A percentile compares a stretch with the other conserved stretches of the same genome.
Evolutionary conservation across 2,329 filamentous ascomycete species (phyloP).

Genomic region (Alternaria dauci): DNA sequence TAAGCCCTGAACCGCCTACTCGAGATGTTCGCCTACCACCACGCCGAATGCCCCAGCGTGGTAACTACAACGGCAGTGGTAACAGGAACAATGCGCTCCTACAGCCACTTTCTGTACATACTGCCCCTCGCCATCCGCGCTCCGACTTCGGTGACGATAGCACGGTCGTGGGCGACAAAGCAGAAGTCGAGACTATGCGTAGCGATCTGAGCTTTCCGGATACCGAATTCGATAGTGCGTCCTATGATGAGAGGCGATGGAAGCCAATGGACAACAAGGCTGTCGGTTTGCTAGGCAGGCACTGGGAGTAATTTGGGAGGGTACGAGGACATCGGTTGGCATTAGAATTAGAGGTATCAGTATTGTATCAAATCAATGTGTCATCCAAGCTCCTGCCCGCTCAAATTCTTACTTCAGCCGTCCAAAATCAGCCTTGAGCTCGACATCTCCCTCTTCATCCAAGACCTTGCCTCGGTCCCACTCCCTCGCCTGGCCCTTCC

Average conservation of each 20-base stretch:
- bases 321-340: not conserved
- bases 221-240: not conserved
- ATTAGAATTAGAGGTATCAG: not conserved
- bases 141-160: not conserved
- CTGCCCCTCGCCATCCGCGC: not conserved
- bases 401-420: constrained; percentile 32
- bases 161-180: not conserved
- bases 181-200: not conserved
- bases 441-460: constrained; percentile 63
- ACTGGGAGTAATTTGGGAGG: not conserved
- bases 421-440: constrained; percentile 61
- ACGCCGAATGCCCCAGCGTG: not conserved
- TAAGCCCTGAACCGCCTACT: not conserved
- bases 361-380: not conserved
- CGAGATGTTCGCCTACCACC: not conserved
- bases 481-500: constrained; percentile 71
- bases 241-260: not conserved
- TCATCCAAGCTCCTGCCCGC: not conserved
- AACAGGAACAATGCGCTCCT: not conserved
- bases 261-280: not conserved
- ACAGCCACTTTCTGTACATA: not conserved
- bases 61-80: not conserved
- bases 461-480: constrained; percentile 73
- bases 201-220: not conserved
- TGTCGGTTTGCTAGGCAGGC: not conserved